Evolutionary conservation across 2,329 filamentous ascomycete genomes (phyloP), one percentile per base, ranked within the genome.

Genomic region (Sporothrix protearum): DNA sequence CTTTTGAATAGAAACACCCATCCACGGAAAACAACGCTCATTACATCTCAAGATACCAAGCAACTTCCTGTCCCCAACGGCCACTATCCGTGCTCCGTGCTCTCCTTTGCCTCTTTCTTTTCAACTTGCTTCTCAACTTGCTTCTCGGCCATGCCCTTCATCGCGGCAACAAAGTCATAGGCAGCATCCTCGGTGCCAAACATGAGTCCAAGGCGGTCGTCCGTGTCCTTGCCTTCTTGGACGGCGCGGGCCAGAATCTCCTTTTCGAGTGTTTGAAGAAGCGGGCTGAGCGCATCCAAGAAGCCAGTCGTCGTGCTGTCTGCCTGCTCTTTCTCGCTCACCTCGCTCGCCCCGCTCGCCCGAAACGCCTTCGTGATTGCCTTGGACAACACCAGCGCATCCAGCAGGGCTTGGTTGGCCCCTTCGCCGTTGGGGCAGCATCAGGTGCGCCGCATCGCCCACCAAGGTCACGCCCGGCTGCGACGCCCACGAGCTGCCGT

Each of bases 391-490:
- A 83, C 77, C n/a, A 85, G 74, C 0, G 84, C 80, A 75, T 88
- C 86, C 47, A 78, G 76, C 82, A 88, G 83, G 0, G 82, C 85
- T 2, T 83, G 75, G 73, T 88, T 88, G 49, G 87, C 85, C 0
- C 86, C 86, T 66, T 86, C 85, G 2, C 86, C 86, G 0, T 82
- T 82, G 0, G 0, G 84, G 83, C 3, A 82, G 82, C 81, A 86
- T 85, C 14, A 87, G 74, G 76, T 88, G 86, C 8, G 85, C 86
- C 0, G 86, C 84, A 74, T 88, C 86, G 2, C 86, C 86, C 22
- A 88, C 76, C 14, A 88, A 77, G 0, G 86, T 85, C 3, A 83
- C 78, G 2, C 85, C 83, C 0, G 78, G 49, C 3, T 77, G 75
- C 12, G 79, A 73, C 5, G 80, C 73, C 85, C 86, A 88, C 0